Evolutionary conservation across 495 filamentous ascomycete species (phyloP).

Genomic region (Usnea hakonensis): DNA sequence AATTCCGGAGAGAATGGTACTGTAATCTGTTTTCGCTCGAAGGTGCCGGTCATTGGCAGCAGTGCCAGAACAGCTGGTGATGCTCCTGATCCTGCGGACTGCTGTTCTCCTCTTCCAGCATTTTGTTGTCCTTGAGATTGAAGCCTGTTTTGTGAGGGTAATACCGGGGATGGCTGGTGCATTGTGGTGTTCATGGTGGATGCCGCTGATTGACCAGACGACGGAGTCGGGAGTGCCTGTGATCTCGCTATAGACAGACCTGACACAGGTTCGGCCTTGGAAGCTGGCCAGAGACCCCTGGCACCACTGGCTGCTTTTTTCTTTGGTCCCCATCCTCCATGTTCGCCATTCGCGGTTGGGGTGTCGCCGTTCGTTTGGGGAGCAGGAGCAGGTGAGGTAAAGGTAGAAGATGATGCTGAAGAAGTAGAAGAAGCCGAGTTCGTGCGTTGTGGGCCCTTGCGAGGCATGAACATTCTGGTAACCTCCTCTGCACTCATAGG

Average conservation of each 20-base stretch:
- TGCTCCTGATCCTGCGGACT: conserved; percentile 47
- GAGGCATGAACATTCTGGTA: conserved; percentile 78
- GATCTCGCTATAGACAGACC: conserved; percentile 54
- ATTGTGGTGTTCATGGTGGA: conserved; percentile 59
- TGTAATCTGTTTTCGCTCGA: conserved; percentile 90
- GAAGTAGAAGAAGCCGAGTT: conserved; percentile 82
- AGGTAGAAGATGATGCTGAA: conserved; percentile 67
- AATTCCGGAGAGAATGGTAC: conserved; percentile 85
- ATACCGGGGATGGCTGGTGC: conserved; percentile 64
- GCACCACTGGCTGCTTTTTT: conserved; percentile 64
- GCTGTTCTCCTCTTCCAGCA: conserved; percentile 47
- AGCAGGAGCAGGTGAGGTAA: conserved; percentile 37
- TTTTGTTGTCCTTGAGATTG: conserved; percentile 52
- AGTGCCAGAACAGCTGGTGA: conserved; percentile 70
- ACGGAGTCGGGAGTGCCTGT: conserved; percentile 54
- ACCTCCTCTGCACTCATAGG: conserved; percentile 81
- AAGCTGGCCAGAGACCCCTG: conserved; percentile 64
- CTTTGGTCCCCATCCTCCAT: conserved; percentile 45
- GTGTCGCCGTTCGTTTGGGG: conserved; percentile 46
- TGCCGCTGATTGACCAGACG: conserved; percentile 58
- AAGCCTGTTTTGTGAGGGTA: conserved; percentile 64
- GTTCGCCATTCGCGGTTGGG: conserved; percentile 34
- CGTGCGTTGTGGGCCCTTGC: conserved; percentile 73
- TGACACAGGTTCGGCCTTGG: conserved; percentile 60
- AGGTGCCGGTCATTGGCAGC: conserved; percentile 83